phyloP scores from a whole-genome alignment of 2,329 filamentous ascomycete species.

The Ascosphaera pollenicola region DNA sequence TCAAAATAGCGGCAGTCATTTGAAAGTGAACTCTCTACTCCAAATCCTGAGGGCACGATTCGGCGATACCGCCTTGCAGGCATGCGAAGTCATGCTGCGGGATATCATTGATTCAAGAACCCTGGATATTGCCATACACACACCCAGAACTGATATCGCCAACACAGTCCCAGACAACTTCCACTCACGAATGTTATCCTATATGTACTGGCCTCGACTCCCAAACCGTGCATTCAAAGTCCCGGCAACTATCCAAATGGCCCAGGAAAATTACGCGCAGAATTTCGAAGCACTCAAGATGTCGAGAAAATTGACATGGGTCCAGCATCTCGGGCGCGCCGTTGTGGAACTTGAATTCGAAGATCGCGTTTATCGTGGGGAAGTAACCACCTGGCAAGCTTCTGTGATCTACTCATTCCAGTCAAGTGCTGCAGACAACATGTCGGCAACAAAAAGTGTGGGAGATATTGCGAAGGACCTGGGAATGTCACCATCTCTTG shows the following conservation, averaged over 20 bases:
- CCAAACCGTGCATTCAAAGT: conserved; percentile 29
- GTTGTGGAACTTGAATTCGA: conserved; percentile 61
- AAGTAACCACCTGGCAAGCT: conserved; percentile 69
- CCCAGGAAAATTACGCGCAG: conserved; percentile 49
- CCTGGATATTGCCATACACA: conserved; percentile 46
- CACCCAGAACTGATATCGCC: conserved; percentile 11
- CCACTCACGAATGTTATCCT: not conserved
- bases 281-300: conserved; percentile 65
- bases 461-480: conserved; percentile 26
- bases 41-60: conserved; percentile 75
- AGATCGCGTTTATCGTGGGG: conserved; percentile 48
- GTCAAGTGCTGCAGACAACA: conserved; percentile 14
- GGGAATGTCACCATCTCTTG: conserved; percentile 31
- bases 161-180: not conserved
- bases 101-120: conserved; percentile 68
- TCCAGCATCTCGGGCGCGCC: conserved; percentile 60
- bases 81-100: conserved; percentile 92
- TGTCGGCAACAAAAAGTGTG: conserved; percentile 17
- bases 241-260: conserved; percentile 22
- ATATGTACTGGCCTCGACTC: conserved; percentile 70
- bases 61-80: conserved; percentile 65
- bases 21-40: conserved; percentile 63
- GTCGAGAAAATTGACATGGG: conserved; percentile 71
- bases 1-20: conserved; percentile 42
- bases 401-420: conserved; percentile 73